Evolutionary conservation across 2,329 filamentous ascomycete genomes (phyloP), one percentile per base, ranked within the genome.

Genomic region (Clonostachys rhizophaga): DNA sequence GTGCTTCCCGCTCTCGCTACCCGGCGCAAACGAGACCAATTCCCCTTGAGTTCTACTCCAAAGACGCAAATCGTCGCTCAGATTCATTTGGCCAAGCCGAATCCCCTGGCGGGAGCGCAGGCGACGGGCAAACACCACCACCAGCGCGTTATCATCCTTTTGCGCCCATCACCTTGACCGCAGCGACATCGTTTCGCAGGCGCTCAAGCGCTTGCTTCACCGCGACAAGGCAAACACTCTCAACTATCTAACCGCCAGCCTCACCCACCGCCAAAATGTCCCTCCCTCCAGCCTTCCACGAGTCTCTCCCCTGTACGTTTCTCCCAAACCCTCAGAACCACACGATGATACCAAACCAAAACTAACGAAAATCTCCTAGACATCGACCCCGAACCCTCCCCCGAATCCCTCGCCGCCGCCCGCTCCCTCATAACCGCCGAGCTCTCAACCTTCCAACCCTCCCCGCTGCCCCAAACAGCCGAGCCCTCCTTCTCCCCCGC

Each of bases 261-360:
- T 16, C 16, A 18, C 40, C 41, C 42, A 47, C 45, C 34, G 48
- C 47, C 45, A 53, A n/a, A 16, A 65, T 63, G 61, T 37, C 58
- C 35, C 45, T 61, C 49, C 54, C 56, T 39, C 60, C 65, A 44
- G 69, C 67, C 45, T 71, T 85, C 51, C 86, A 91, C 69, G 88
- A 94, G 62, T 89, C 87, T 18, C 82, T 95, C 18, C 88, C 89
- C 43, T 92, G 88, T 91, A 79, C 55, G 80, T 51, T 44, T 40
- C 40, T 47, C 48, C 54, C 46, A 34, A 55, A 20, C 14, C 30
- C 44, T 24, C 17, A 35, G 35, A 40, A 16, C 48, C 30, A 13
- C 12, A 45, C 18, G 16, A 36, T 40, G 16, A 16, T 43, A 16
- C 18, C 40, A 45, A 48, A 49, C 46, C 46, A 48, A 37, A 55